Evolutionary conservation across 2,329 filamentous ascomycete species (phyloP), one percentile per base, ranked within the genome.

Genomic region (Hypomyces perniciosus): DNA sequence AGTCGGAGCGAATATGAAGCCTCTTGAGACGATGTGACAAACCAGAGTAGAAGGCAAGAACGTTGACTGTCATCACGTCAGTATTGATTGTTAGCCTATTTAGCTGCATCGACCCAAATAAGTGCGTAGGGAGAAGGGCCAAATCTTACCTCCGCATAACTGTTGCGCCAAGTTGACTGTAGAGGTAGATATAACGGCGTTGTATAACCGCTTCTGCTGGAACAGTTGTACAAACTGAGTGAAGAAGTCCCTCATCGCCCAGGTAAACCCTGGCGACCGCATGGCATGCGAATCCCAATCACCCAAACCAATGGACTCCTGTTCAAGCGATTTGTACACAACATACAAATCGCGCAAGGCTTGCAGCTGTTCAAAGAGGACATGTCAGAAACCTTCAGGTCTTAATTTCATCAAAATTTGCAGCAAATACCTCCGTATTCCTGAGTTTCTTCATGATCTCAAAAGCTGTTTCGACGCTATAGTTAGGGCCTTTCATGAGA

Each of bases 21-120:
- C 2, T 20, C 5, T 6, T 20, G 5, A 20, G 6, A 6, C 28
- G 8, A 6, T 6, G 7, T 12, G 20, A 31, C 45, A 27, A 62
- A 67, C 70, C 66, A 1, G 70, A 74, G 54, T 76, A 75, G 46
- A 76, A 75, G 0, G 72, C 72, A 4, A 73, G 61, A 0, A 75
- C 62, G 13, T 72, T 73, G 50, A 69, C 64, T 69, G 29, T 6
- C 3, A 6, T 7, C 27, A 3, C 7, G 27, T 51, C 43, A 28
- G 6, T 9, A 2, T 35, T 8, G 28, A 37, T 6, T 27, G 8
- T 38, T 10, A 12, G 4, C 6, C 13, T 8, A 26, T 6, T 8
- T 2, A 35, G 33, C 12, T 35, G 12, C 3, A 35, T 2, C 3
- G 20, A 3, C 20, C 20, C 20, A 20, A 20, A 20, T 20, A 35